Evolutionary conservation across 2,329 filamentous ascomycete genomes (phyloP), one percentile per base, ranked within the genome.

Genomic region (Ilyonectria robusta): DNA sequence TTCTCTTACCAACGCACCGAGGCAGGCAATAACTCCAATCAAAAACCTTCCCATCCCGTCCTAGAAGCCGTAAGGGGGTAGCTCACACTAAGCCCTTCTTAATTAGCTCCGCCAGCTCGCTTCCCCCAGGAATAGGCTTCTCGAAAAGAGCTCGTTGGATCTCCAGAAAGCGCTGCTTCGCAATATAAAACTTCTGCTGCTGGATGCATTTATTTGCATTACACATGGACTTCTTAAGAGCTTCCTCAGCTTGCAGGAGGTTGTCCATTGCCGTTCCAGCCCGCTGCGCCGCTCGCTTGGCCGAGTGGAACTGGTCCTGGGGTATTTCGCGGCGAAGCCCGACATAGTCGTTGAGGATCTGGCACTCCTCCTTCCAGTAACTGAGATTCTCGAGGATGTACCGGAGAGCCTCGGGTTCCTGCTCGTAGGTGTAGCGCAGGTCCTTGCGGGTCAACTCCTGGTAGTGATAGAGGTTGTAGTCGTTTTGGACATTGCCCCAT

Each of bases 301-400:
- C 57, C 11, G 48, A 10, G 6, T 58, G 19, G 59, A 66, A 67
- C 19, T 66, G 57, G 4, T 51, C 37, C 0, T 29, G 13, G 11
- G 13, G 0, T 19, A 73, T 57, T 1, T n/a, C 17, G 5, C 61
- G 51, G 19, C 67, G 70, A 10, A 66, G n/a, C 1, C 72, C 73
- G 13, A 61, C 71, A 33, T 65, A 76, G 44, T 67, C 59, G 48
- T 75, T 69, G 17, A 76, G 57, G 37, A 67, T 70, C 5, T 31
- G 11, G 6, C 62, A 23, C 54, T 74, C 72, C n/a, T 58, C 35
- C 6, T 50, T 26, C 71, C 70, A 72, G 8, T 55, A 3, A 0
- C 33, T 6, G 15, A 46, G 57, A 11, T 65, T 47, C 1, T 33
- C 17, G 4, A 58, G 19, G 57, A 72, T 44, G 35, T 66, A 67